These are phyloP conservation scores for Byssothecium circinans DNA, from an alignment of 2,329 filamentous ascomycete genomes.

Conservation along the genomic window DNA sequence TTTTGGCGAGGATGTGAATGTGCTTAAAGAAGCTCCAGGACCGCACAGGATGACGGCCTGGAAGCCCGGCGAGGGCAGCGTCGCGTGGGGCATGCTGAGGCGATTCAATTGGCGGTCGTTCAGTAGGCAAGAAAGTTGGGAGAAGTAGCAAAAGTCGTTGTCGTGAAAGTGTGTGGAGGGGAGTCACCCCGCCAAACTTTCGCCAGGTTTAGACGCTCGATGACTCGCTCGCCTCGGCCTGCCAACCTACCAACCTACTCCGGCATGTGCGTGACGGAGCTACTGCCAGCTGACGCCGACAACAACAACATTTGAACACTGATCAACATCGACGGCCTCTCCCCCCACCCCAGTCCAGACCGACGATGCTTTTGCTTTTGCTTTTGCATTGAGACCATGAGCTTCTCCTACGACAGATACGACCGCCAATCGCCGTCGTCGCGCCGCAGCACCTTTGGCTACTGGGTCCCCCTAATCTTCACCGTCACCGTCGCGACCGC, in stretches of 20 bases:
- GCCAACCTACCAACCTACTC: no score
- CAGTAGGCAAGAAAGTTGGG: no score
- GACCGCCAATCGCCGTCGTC: conserved; percentile 56
- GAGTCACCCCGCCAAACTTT: conserved; percentile 20
- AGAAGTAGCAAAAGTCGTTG: not conserved
- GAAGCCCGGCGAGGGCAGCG: conserved; percentile 73
- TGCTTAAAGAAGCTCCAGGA: conserved; percentile 78
- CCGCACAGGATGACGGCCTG: conserved; percentile 83
- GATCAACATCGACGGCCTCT: conserved; percentile 5
- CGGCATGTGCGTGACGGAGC: conserved; percentile 6
- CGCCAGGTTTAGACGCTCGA: conserved; percentile 8
- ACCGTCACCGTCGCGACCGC: conserved; percentile 87
- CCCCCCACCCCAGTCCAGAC: not conserved
- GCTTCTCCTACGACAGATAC: conserved; percentile 59
- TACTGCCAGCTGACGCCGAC: no score
- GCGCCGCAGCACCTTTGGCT: conserved; percentile 65
- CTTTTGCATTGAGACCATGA: conserved; percentile 34
- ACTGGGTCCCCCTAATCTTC: conserved; percentile 86
- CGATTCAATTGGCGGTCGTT: no score
- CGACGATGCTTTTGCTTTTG: no score
- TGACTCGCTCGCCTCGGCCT: conserved; percentile 15
- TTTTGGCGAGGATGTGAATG: conserved; percentile 78
- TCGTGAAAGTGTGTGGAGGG: not conserved
- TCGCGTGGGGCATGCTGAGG: conserved; percentile 70
- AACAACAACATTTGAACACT: conserved; percentile 17